A percentile compares a stretch with the other conserved stretches of the same genome.
phyloP scores from a whole-genome alignment of 2,329 filamentous ascomycete genomes.

The Fusarium annulatum region DNA sequence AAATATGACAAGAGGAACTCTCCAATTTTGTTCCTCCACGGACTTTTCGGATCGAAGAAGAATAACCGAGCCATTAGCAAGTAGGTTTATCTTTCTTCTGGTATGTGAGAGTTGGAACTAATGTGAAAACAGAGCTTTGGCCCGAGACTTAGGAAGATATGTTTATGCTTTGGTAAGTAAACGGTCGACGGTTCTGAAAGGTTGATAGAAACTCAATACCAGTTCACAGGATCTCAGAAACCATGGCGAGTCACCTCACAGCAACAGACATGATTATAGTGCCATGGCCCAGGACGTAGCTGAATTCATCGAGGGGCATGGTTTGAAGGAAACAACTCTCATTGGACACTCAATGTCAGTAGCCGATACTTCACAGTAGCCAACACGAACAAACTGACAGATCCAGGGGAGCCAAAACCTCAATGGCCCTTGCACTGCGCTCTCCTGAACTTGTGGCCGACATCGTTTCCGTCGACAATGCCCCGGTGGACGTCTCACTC shows the following conservation, averaged over 20 bases:
- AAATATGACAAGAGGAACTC: conserved; percentile 54
- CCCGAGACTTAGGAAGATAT: conserved; percentile 80
- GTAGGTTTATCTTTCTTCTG: conserved; percentile 62
- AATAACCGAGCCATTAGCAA: conserved; percentile 96
- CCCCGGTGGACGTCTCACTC: conserved; percentile 83
- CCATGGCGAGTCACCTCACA: conserved; percentile 89
- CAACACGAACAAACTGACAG: neutral
- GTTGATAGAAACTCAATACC: conserved; percentile 26
- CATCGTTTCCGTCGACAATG: conserved; percentile 90
- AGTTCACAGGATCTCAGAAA: conserved; percentile 82
- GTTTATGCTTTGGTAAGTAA: conserved; percentile 81
- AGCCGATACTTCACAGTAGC: neutral
- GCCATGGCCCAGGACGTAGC: conserved; percentile 87
- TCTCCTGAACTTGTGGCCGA: conserved; percentile 74
- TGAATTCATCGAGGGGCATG: conserved; percentile 78
- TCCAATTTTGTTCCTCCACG: conserved; percentile 90
- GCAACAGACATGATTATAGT: conserved; percentile 79
- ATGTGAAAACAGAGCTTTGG: conserved; percentile 70
- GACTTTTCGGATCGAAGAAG: conserved; percentile 93
- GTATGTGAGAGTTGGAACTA: neutral
- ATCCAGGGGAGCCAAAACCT: conserved; percentile 85
- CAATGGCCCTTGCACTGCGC: conserved; percentile 85
- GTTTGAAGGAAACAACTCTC: conserved; percentile 76
- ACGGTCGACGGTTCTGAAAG: neutral
- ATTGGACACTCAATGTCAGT: conserved; percentile 93